Base-by-base conservation (phyloP, 805 yeast species). In the Schizosaccharomyces cryophilus region DNA sequence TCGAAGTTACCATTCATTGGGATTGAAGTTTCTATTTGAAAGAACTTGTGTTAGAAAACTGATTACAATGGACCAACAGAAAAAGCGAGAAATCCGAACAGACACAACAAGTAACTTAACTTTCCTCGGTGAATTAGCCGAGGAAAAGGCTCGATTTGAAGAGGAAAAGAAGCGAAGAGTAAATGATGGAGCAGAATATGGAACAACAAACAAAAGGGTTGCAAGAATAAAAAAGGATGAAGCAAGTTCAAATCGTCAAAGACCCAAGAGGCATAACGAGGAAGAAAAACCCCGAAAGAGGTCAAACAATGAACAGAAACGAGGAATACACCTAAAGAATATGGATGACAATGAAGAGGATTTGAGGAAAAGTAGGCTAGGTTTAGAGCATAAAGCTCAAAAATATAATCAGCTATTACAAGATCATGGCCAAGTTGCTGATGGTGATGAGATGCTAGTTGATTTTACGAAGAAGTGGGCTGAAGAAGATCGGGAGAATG, bases 401-500 rank as follows among this genome's bases (percentile, higher is more conserved):
- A 21, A 24, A 15, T 51, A 51, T 29, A 29, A 51, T 17, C 35
- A 51, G 35, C n/a, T 51, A 6, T 29, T 51, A 29, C 17, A 21
- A 5, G 35, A 24, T 15, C 19, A 29, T 5, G 9, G 38, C 1
- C 21, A 29, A 21, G 29, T 1, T 5, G 15, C 56, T 3, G 56
- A 51, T 17, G 42, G n/a, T 7, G 60, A 30, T 24, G 60, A 35
- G 21, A 26, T 6, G 26, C 42, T 56, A 3, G 60, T 56, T n/a
- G 60, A 56, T 24, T 56, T 56, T 40, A 40, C 42, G 45, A n/a
- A 35, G 13, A 56, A 56, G 15, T 35, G 47, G 47, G 60, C 42
- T 9, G 65, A 60, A 13, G 24, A 58, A 7, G 62, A 58, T 11
- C 31, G 59, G 26, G 65, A 62, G 13, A 42, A 56, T 13, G 62